Evolutionary conservation across 257 asterid species (phyloP), one percentile per base, ranked within the genome.

Genomic region (Primulina huaijiensis): DNA sequence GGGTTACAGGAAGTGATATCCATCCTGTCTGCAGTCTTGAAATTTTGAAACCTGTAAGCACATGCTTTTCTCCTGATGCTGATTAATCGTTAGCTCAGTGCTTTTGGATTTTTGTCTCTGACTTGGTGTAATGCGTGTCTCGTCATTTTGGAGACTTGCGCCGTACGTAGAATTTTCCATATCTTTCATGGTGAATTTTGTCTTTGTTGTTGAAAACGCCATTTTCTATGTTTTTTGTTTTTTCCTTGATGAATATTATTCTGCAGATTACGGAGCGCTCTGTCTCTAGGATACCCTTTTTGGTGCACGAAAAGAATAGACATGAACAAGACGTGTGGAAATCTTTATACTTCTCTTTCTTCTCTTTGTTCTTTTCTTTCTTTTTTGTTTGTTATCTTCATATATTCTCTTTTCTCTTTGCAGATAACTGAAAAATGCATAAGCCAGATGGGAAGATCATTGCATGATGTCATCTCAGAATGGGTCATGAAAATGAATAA

Each of bases 351-450:
- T 50, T 64, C 31, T 62, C 31, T 16, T 27, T 57, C 29, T 53
- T 19, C 64, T 52, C 25, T 23, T 23, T 23, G 0, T 30, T 21
- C 65, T 52, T 62, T 17, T 66, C 29, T 20, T 46, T 33, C 52
- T 25, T 38, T 31, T 37, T 27, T 27, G 35, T 33, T 35, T 43
- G 25, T 65, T 40, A 20, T 53, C 10, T 29, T 58, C 67, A 40
- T 21, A 30, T 62, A 9, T 37, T 38, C 27, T 62, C 19, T 59
- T 59, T 7, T 65, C 2, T 68, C 64, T 75, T 27, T 71, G 77
- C 78, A 90, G 97, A 87, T 93, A 70, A 91, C 99, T 12, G 97
- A 85, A 77, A 89, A 75, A 78, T 89, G 96, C 77, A 79, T 93
- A 67, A 81, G 89, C 77, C 86, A 79, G 79, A 84, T 82, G 91